Conservation (phyloP, 2,329 filamentous ascomycete genomes). For the Pseudohalonectria lignicola region DNA sequence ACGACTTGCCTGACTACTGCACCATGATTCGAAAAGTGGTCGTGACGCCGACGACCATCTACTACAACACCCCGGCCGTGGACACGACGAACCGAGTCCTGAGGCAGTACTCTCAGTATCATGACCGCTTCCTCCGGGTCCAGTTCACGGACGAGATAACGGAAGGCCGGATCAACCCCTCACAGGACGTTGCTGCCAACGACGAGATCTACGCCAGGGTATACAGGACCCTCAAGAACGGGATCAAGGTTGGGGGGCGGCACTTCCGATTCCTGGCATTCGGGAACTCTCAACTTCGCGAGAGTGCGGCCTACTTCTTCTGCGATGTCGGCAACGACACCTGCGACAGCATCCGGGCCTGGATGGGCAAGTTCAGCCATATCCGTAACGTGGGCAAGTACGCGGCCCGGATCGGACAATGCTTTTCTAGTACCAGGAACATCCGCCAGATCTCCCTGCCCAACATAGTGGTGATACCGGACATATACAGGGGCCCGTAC, state of each 20-base stretch:
- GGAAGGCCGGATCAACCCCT: constrained; percentile 47
- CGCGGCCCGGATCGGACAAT: constrained; percentile 82
- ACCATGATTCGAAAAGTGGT: constrained; percentile 55
- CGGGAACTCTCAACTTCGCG: constrained; percentile 89
- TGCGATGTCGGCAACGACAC: constrained; percentile 55
- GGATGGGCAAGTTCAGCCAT: constrained; percentile 78
- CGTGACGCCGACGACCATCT: constrained; percentile 76
- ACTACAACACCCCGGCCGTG: constrained; percentile 64
- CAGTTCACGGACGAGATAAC: constrained; percentile 77
- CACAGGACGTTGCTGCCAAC: constrained; percentile 41
- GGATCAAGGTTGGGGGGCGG: constrained; percentile 72
- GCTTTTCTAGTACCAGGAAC: constrained; percentile 83
- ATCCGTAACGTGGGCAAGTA: constrained; percentile 84
- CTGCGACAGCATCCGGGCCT: constrained; percentile 66
- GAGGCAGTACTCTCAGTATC: constrained; percentile 54
- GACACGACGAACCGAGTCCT: constrained; percentile 86
- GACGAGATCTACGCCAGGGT: constrained; percentile 67
- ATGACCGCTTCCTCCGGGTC: constrained; percentile 77
- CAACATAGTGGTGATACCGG: constrained; percentile 49
- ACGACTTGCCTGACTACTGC: constrained; percentile 58
- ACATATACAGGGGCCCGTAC: constrained; percentile 57
- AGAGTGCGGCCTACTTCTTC: constrained; percentile 91
- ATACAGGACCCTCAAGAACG: constrained; percentile 59
- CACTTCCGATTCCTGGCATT: constrained; percentile 86
- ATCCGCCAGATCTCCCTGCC: constrained; percentile 54